Evolutionary conservation across 2,329 filamentous ascomycete species (phyloP).

Genomic region (Ceratocystis diversiconidia): DNA sequence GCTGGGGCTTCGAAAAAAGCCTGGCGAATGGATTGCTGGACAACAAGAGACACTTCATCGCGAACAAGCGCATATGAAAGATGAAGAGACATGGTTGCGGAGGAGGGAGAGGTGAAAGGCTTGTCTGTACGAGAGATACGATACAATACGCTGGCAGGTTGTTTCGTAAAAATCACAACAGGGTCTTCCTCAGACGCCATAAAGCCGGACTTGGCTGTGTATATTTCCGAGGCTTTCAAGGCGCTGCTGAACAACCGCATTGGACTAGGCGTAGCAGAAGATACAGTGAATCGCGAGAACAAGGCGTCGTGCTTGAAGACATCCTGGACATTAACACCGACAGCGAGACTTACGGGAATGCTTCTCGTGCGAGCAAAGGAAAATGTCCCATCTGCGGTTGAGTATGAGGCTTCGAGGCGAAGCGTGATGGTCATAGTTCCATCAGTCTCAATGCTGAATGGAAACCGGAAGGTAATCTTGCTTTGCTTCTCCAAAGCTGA

Average conservation of each 20-base stretch:
- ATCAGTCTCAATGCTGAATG: conserved; percentile 62
- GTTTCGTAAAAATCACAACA: conserved; percentile 60
- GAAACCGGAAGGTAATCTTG: conserved; percentile 48
- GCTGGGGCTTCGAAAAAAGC: conserved; percentile 24
- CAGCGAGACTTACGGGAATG: conserved; percentile 59
- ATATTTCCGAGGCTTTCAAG: conserved; percentile 56
- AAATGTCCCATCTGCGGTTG: conserved; percentile 48
- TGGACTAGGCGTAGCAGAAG: conserved; percentile 61
- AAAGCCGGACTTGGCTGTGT: conserved; percentile 45
- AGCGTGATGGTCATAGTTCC: conserved; percentile 46
- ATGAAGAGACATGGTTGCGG: conserved; percentile 46
- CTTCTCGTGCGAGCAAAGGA: conserved; percentile 46
- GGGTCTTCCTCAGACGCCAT: conserved; percentile 34
- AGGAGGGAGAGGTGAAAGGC: conserved; percentile 20
- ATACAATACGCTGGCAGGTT: conserved; percentile 70
- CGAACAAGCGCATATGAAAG: conserved; percentile 65
- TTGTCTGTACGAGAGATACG: conserved; percentile 48
- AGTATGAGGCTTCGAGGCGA: conserved; percentile 62
- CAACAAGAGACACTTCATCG: conserved; percentile 49
- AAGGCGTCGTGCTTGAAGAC: conserved; percentile 73
- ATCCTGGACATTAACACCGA: conserved; percentile 94
- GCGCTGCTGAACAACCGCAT: conserved; percentile 58
- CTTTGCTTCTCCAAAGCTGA: conserved; percentile 32
- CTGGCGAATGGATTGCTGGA: conserved; percentile 32
- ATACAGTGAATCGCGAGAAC: conserved; percentile 83